A percentile compares a stretch with the other conserved stretches of the same genome.
phyloP scores from a whole-genome alignment of 768 basidiomycete species.

The Cystobasidium ongulense region DNA sequence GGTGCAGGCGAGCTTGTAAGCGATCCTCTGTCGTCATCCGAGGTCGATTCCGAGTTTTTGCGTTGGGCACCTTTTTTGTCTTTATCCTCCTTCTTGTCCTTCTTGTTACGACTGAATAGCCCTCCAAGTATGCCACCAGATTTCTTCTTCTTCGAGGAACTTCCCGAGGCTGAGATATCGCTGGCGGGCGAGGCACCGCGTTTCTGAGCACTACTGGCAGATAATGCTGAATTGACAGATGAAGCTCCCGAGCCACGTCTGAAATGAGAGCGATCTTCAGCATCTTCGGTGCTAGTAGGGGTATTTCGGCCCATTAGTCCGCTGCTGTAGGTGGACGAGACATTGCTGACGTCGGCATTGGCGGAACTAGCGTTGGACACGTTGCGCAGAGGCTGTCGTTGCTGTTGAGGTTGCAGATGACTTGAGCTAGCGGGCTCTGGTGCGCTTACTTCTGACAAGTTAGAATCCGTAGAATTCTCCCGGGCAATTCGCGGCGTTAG shows the following conservation, averaged over 20 bases:
- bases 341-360: slow-evolving; percentile 41
- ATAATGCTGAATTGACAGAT: slow-evolving; percentile 34
- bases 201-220: slow-evolving; percentile 46
- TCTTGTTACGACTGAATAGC: slow-evolving; percentile 64
- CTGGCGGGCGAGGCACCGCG: slow-evolving; percentile 53
- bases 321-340: not conserved
- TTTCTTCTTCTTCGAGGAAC: slow-evolving; percentile 46
- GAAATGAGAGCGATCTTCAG: slow-evolving; percentile 8
- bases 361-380: slow-evolving; percentile 34
- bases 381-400: slow-evolving; percentile 10
- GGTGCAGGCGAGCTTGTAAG: slow-evolving; percentile 12
- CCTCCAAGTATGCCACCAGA: slow-evolving; percentile 61
- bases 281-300: not conserved
- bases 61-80: slow-evolving; percentile 38
- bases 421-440: not conserved
- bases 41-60: slow-evolving; percentile 27
- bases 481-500: slow-evolving; percentile 29
- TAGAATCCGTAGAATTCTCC: slow-evolving; percentile 13
- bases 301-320: not conserved
- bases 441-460: slow-evolving; percentile 8
- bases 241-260: slow-evolving; percentile 18
- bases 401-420: slow-evolving; percentile 36
- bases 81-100: slow-evolving; percentile 37
- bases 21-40: slow-evolving; percentile 40
- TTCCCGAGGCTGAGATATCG: slow-evolving; percentile 44